Evolutionary conservation across 140 eudicot genomes (phyloP).

Genomic region (Stevia rebaudiana): DNA sequence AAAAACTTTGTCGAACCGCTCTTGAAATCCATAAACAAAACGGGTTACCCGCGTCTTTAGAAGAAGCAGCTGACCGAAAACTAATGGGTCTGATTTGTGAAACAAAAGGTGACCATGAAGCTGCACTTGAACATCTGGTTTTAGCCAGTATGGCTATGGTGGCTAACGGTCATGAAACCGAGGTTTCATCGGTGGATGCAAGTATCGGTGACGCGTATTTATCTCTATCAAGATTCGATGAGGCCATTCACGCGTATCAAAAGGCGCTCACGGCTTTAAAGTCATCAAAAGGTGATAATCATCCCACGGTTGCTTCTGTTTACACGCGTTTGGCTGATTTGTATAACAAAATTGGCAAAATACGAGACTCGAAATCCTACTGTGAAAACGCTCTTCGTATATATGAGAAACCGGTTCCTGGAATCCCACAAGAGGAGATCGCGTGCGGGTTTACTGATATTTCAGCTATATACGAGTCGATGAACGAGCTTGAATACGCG

Average conservation of each 20-base stretch:
- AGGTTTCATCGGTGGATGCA: slow-evolving; percentile 71
- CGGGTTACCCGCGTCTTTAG: slow-evolving; percentile 53
- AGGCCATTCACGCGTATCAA: slow-evolving; percentile 79
- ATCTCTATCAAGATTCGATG: slow-evolving; percentile 59
- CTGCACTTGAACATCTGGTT: slow-evolving; percentile 85
- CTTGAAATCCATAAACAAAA: slow-evolving; percentile 67
- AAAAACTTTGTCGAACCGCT: slow-evolving; percentile 68
- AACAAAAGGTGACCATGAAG: slow-evolving; percentile 75
- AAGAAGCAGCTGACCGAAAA: slow-evolving; percentile 81
- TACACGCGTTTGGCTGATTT: slow-evolving; percentile 75
- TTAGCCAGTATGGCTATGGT: slow-evolving; percentile 87
- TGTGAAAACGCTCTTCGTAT: slow-evolving; percentile 80
- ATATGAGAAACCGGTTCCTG: slow-evolving; percentile 60
- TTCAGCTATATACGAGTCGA: slow-evolving; percentile 80
- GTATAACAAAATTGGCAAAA: slow-evolving; percentile 69
- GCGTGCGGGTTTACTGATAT: slow-evolving; percentile 72
- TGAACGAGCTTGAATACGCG: slow-evolving; percentile 79
- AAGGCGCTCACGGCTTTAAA: slow-evolving; percentile 71
- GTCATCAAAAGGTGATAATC: slow-evolving; percentile 70
- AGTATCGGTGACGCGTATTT: slow-evolving; percentile 81
- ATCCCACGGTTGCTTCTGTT: slow-evolving; percentile 74
- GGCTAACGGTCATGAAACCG: slow-evolving; percentile 77
- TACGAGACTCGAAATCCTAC: slow-evolving; percentile 63
- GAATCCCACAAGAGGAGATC: slow-evolving; percentile 72
- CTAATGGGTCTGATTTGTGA: slow-evolving; percentile 89